Evolutionary conservation across 192 early-diverging fungal species (phyloP).

Genomic region (Entomortierella lignicola): DNA sequence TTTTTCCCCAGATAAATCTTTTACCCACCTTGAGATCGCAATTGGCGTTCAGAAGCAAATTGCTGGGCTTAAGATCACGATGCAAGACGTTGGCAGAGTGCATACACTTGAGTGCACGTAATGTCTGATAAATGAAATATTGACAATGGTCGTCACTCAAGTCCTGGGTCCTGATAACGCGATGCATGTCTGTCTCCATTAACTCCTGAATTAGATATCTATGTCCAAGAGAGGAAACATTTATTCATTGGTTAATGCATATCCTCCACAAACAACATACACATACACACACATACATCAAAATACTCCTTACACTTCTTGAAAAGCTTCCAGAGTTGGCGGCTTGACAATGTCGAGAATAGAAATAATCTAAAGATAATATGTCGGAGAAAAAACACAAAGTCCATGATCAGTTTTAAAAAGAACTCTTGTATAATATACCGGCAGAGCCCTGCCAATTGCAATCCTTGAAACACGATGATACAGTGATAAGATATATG

Average conservation of each 20-base stretch:
- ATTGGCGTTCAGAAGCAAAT: slow-evolving; percentile 90
- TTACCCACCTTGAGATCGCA: slow-evolving; percentile 82
- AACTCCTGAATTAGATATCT: slow-evolving; percentile 95
- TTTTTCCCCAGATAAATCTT: too few relatives aligned
- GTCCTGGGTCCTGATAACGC: slow-evolving; percentile 95
- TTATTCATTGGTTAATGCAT: too few relatives aligned
- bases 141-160: slow-evolving; percentile 97
- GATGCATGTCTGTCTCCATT: slow-evolving; percentile 99
- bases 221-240: too few relatives aligned
- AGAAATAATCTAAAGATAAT: slow-evolving; percentile 79
- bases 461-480: too few relatives aligned
- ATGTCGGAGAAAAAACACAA: not conserved
- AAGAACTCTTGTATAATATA: too few relatives aligned
- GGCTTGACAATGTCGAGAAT: slow-evolving; percentile 94
- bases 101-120: slow-evolving; percentile 97
- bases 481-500: too few relatives aligned
- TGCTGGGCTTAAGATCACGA: slow-evolving; percentile 97
- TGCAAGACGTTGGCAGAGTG: slow-evolving; percentile 98
- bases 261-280: not conserved
- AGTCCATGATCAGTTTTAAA: not conserved
- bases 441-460: too few relatives aligned
- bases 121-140: slow-evolving; percentile 98
- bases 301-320: slow-evolving; percentile 81
- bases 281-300: too few relatives aligned
- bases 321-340: slow-evolving; percentile 81